Percentiles rank a stretch among this genome's conserved stretches.
These are phyloP conservation scores for Chlamydomonas sphaeroides DNA, from an alignment of 139 green algal genomes.

Conservation along the genomic window DNA sequence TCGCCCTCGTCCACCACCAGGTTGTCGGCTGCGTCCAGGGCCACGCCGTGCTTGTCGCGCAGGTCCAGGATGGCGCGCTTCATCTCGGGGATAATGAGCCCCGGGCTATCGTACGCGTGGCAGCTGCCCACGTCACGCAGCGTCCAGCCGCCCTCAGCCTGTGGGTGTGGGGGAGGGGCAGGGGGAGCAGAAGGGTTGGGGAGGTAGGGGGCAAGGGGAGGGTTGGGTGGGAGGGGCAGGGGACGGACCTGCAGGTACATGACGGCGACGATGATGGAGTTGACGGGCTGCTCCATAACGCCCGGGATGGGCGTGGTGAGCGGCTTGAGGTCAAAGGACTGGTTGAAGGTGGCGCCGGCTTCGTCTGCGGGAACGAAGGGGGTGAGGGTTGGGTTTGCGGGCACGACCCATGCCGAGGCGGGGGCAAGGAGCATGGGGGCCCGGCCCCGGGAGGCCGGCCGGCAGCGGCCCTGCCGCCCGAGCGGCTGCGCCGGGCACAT, in stretches of 20 bases:
- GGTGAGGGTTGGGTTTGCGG: too few species aligned
- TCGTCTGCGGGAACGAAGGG: neutral
- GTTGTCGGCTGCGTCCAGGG: constrained; percentile 42
- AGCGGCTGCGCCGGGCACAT: too few species aligned
- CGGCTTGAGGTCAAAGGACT: constrained; percentile 30
- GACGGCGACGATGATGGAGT: constrained; percentile 34
- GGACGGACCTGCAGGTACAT: constrained; percentile 33
- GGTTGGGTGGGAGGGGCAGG: neutral
- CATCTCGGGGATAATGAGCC: constrained; percentile 28
- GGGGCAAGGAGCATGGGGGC: too few species aligned
- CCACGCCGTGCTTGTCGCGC: constrained; percentile 29
- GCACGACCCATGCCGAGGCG: too few species aligned
- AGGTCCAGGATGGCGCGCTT: constrained; percentile 31
- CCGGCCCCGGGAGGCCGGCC: too few species aligned
- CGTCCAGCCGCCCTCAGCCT: constrained; percentile 38
- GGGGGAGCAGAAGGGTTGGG: neutral
- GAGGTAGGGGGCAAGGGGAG: neutral
- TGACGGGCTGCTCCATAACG: neutral
- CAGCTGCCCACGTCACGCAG: constrained; percentile 23
- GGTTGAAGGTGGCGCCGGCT: constrained; percentile 1
- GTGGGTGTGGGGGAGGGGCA: neutral
- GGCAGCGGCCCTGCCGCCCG: too few species aligned
- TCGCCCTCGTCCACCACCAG: constrained; percentile 19
- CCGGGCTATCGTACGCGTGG: constrained; percentile 3
- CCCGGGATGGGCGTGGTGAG: neutral